These are phyloP conservation scores for Pestalotiopsis fici DNA, from an alignment of 2,329 filamentous ascomycete genomes.

Conservation along the genomic window DNA sequence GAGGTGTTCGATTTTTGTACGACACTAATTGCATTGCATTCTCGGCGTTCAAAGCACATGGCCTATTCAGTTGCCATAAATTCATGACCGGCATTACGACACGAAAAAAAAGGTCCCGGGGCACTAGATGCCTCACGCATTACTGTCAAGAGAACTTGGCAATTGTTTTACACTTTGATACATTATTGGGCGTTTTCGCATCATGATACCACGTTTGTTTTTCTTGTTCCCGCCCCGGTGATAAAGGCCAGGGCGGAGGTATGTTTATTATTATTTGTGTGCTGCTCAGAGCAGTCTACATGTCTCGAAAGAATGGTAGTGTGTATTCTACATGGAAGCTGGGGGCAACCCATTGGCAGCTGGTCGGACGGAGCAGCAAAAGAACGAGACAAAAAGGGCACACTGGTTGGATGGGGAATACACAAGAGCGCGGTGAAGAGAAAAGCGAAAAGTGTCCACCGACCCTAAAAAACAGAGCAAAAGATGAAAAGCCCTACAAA, in stretches of 20 bases:
- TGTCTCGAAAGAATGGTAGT: conserved; percentile 5
- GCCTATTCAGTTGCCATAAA: conserved; percentile 22
- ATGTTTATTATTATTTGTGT: conserved; percentile 5
- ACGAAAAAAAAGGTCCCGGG: conserved; percentile 5
- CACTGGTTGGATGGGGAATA: not conserved
- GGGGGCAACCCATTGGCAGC: conserved; percentile 3
- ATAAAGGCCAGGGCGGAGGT: not conserved
- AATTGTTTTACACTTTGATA: conserved; percentile 15
- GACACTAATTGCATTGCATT: conserved; percentile 33
- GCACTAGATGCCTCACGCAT: conserved; percentile 5
- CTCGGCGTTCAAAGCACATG: conserved; percentile 29
- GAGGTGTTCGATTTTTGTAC: conserved; percentile 28
- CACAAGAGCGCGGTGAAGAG: not conserved
- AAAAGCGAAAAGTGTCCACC: not conserved
- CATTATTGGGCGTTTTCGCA: conserved; percentile 29
- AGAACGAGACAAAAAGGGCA: not conserved
- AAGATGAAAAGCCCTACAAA: conserved; percentile 6
- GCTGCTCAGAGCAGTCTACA: conserved; percentile 1
- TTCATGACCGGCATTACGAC: conserved; percentile 20
- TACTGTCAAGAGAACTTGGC: conserved; percentile 15
- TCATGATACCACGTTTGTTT: conserved; percentile 36
- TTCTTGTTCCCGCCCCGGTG: conserved; percentile 9
- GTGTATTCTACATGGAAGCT: conserved; percentile 1
- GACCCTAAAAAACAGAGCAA: conserved; percentile 6
- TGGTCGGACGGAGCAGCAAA: not conserved